Base-by-base conservation (phyloP, 2,329 filamentous ascomycete genomes). In the Sporothrix pallida region DNA sequence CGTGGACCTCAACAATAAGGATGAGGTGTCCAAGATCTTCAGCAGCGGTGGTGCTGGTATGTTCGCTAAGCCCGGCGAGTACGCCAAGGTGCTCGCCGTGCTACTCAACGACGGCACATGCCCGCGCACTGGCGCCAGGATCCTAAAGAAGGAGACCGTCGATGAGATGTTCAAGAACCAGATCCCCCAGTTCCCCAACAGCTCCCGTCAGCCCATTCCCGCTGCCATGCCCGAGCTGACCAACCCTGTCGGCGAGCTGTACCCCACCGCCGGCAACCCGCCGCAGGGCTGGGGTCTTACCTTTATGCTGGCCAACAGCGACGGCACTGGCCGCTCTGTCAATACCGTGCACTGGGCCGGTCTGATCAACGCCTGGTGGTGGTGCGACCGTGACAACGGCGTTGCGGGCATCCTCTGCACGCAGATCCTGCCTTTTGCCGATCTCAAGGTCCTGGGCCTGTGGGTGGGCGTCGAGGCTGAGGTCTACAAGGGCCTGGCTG, bases 151-250 rank as follows among this genome's bases (percentile, higher is more conserved):
- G 20, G 82, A 84, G 48, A 90, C 88, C 0, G 86, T 92, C 1
- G 83, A 88, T 31, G 78, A 85, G 62, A 89, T 92, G 87, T 91
- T 88, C 81, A 81, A 82, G 75, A 91, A 92, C 78, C 89, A 89
- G 76, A 87, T 90, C 71, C 84, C 85, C 0, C 73, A 84, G 0
- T 83, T 86, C 72, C 87, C 87, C 0, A 78, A 88, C 73, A 86
- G 86, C 73, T 83, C 82, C 1, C 82, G 85, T 1, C 80, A 81
- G 75, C 75, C 76, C n/a, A 81, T 86, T 2, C 77, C 83, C 0
- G 81, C 81, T 1, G 80, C 84, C 2, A 86, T 86, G 75, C 83
- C 83, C 0, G 79, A 83, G n/a, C 79, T 86, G 37, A 83, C 84
- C 8, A 86, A 86, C 75, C 77, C 78, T 0, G 75, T 84, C 1